phyloP scores from a whole-genome alignment of 345 rosid genomes.

The Erucastrum elatum region DNA sequence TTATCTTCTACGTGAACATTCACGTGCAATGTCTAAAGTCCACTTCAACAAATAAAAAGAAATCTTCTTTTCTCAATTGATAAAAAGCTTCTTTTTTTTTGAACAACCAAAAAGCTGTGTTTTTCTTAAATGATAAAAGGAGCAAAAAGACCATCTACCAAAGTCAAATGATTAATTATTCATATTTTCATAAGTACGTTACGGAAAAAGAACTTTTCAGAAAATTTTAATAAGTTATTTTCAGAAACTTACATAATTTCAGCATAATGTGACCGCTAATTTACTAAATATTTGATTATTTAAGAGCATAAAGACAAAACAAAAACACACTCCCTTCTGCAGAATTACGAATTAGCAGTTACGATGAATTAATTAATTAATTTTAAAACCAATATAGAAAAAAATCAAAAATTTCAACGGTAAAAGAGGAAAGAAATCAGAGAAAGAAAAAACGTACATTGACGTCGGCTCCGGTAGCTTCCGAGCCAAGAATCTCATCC shows the following conservation, averaged over 20 bases:
- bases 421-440: slow-evolving; percentile 31
- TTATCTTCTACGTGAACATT: slow-evolving; percentile 33
- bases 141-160: background rate
- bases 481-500: slow-evolving; percentile 49
- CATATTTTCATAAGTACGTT: slow-evolving; percentile 4
- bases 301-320: slow-evolving; percentile 11
- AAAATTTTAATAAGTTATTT: slow-evolving; percentile 8
- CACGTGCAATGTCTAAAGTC: slow-evolving; percentile 37
- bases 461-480: slow-evolving; percentile 57
- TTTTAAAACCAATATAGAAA: background rate
- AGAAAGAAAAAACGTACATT: slow-evolving; percentile 53
- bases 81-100: background rate
- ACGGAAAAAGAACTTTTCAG: slow-evolving; percentile 15
- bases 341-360: slow-evolving; percentile 15
- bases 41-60: background rate
- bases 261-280: background rate
- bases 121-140: background rate
- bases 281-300: background rate
- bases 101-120: no score
- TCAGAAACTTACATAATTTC: slow-evolving; percentile 12
- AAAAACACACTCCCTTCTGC: slow-evolving; percentile 10
- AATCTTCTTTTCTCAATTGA: background rate
- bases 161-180: slow-evolving; percentile 25
- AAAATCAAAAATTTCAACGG: slow-evolving; percentile 26
- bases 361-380: background rate